These are phyloP conservation scores for Populus trichocarpa DNA, from an alignment of 441 rosid species.

Conservation along the genomic window DNA sequence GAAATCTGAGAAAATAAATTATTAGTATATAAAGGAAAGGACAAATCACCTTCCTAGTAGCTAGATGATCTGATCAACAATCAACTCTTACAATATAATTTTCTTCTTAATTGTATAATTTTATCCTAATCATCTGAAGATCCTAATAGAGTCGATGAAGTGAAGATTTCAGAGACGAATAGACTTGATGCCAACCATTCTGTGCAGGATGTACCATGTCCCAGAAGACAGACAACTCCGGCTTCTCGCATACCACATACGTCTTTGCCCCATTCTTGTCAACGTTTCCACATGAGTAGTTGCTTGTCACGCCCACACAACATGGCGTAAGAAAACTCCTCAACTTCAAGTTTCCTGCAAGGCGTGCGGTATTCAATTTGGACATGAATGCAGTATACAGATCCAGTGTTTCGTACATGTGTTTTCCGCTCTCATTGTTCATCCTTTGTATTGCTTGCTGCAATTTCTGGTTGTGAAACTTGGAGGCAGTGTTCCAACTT, in stretches of 20 bases:
- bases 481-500: slow-evolving; percentile 25
- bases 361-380: slow-evolving; percentile 19
- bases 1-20: too few species aligned
- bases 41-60: too few species aligned
- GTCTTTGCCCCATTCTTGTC: slow-evolving; percentile 30
- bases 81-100: too few species aligned
- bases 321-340: slow-evolving; percentile 37
- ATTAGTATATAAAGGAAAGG: too few species aligned
- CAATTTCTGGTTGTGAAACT: slow-evolving; percentile 39
- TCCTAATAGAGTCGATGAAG: slow-evolving; percentile 10
- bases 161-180: slow-evolving; percentile 24
- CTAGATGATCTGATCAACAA: too few species aligned
- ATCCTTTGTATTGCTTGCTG: slow-evolving; percentile 21
- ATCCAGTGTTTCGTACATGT: slow-evolving; percentile 30
- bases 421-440: slow-evolving; percentile 20
- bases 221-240: slow-evolving; percentile 42
- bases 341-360: slow-evolving; percentile 16
- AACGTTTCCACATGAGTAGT: slow-evolving; percentile 26
- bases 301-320: slow-evolving; percentile 23
- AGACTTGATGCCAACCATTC: slow-evolving; percentile 43
- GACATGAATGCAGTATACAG: slow-evolving; percentile 41
- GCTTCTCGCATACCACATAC: slow-evolving; percentile 37
- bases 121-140: neutral
- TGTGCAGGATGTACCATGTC: slow-evolving; percentile 50
- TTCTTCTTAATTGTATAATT: neutral